Evolutionary conservation across 805 yeast species (phyloP), one percentile per base, ranked within the genome.

Genomic region (Yarrowia deformans): DNA sequence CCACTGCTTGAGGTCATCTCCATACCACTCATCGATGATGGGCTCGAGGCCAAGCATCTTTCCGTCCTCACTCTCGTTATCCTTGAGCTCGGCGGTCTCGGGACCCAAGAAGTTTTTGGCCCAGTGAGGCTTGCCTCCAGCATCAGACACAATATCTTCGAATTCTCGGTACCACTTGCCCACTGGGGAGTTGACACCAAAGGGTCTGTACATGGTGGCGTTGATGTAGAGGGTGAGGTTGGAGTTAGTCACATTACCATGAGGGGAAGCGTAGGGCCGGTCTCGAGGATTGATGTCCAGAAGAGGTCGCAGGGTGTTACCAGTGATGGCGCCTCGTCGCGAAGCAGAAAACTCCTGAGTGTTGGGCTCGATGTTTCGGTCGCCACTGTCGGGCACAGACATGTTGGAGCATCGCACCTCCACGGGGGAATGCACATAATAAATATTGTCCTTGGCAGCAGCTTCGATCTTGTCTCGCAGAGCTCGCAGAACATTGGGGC

Each of bases 91-190:
- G 67, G 83, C 85, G 2, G 75, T 76, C 13, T 80, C 78, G 3
- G 85, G 80, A 1, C 97, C 97, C 69, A 90, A 81, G 78, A 92
- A 94, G 79, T 93, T 93, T 82, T 94, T 94, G 18, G 99, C 99
- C 99, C 99, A 94, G 78, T 94, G 99, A 1, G 99, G 99, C 77
- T 88, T 90, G 54, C 99, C 99, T 45, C 90, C 93, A 37, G 90
- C 93, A 35, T 86, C 87, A 64, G 83, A 84, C 83, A 93, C 82
- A 1, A 91, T 85, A 67, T 85, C 85, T 79, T 94, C 99, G 78
- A 94, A 94, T n/a, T 83, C 81, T 63, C 84, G 84, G 79, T 85
- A 94, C 97, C 98, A 94, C 72, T 86, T 84, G 54, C 72, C 73
- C 43, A 92, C 87, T 54, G 90, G 88, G 12, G 93, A 88, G 74